Evolutionary conservation across 768 basidiomycete genomes (phyloP), one percentile per base, ranked within the genome.

Genomic region (Phylloporus sp.): DNA sequence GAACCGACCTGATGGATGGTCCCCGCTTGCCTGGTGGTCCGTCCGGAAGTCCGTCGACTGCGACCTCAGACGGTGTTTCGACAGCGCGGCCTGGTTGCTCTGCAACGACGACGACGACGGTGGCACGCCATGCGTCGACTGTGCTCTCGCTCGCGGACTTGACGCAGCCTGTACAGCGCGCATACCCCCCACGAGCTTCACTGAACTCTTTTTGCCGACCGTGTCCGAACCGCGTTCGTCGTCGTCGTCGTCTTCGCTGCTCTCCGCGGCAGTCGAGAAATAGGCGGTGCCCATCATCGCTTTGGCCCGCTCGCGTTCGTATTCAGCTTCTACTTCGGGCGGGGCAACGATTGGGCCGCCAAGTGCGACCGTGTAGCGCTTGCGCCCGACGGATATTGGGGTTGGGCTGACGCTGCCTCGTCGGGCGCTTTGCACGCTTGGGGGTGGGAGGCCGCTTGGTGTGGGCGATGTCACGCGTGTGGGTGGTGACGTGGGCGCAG

Each of bases 301-400:
- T 44, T 23, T 58, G 14, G 51, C 37, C 13, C 40, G 22, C 42
- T 69, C 67, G 0, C 60, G 65, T 24, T 65, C 60, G 41, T 61
- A 59, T 5, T 64, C 67, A 9, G 57, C 52, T 28, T 55, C 64
- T 42, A 53, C 54, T 38, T 54, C 67, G 23, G 53, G 60, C 48
- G 55, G 64, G 29, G 57, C 69, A 52, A 79, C 75, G 49, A 88
- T 80, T 0, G 86, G 83, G 3, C 79, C 84, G 9, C 87, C 88
- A 0, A 92, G 74, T 1, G 90, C 89, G 26, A 91, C 89, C 0
- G 90, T 91, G 60, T 92, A 91, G 31, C 90, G 75, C 58, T 92
- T 92, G 49, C 89, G 55, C 17, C 49, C 54, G 2, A 37, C 70
- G 2, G 73, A 66, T 0, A 78, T 68, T 2, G 90, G 87, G 4